Percentiles rank a stretch among this genome's conserved stretches.
Evolutionary conservation across 257 asterid genomes (phyloP).

Genomic region (Solanum pimpinellifolium): DNA sequence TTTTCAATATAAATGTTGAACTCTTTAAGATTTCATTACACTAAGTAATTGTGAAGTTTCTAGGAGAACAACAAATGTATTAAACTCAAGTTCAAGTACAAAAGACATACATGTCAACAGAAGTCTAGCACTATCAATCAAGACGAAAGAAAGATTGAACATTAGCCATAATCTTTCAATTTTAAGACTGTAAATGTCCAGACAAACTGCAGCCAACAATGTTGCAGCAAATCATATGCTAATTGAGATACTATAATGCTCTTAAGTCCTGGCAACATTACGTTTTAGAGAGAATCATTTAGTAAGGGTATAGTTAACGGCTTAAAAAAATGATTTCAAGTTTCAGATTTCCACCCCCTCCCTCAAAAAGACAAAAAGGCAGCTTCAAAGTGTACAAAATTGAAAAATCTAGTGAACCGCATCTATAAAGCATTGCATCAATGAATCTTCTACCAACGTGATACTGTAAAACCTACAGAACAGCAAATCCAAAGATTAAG

Average conservation of each 20-base stretch:
- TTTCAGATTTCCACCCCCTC: background rate
- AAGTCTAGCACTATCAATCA: background rate
- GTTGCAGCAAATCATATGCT: background rate
- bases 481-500: background rate
- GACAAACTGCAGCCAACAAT: background rate
- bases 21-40: background rate
- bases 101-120: background rate
- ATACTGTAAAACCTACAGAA: background rate
- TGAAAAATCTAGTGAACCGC: background rate
- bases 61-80: background rate
- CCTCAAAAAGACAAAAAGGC: background rate
- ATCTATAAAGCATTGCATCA: background rate
- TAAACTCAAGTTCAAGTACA: background rate
- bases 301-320: background rate
- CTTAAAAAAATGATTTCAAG: background rate
- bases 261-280: background rate
- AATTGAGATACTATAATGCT: background rate
- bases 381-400: background rate
- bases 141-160: background rate
- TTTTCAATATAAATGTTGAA: background rate
- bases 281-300: background rate
- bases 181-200: background rate
- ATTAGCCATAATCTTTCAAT: background rate
- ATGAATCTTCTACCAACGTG: background rate
- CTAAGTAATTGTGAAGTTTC: background rate